Evolutionary conservation across 2,329 filamentous ascomycete genomes (phyloP).

Genomic region (Pseudovirgaria hyperparasitica): DNA sequence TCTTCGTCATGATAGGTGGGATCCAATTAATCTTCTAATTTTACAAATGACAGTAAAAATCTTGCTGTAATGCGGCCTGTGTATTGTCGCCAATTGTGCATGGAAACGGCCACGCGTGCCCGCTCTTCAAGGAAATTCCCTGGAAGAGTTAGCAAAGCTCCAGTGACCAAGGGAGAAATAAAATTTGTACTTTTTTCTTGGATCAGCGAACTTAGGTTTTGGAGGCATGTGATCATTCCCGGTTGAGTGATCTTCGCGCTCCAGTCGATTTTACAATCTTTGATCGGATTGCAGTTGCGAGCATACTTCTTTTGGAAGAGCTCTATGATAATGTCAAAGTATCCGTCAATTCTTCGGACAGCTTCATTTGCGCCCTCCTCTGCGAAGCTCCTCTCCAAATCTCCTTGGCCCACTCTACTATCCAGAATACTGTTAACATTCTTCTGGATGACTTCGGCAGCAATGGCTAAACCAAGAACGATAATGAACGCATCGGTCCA

Average conservation of each 20-base stretch:
- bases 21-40: too few relatives aligned
- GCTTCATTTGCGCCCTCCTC: slow-evolving; percentile 24
- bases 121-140: too few relatives aligned
- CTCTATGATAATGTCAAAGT: slow-evolving; percentile 30
- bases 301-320: slow-evolving; percentile 37
- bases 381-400: slow-evolving; percentile 13
- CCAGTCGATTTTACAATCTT: slow-evolving; percentile 23
- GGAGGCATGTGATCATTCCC: slow-evolving; percentile 22
- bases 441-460: slow-evolving; percentile 34
- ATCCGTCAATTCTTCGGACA: slow-evolving; percentile 31
- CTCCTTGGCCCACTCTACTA: slow-evolving; percentile 21
- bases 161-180: not conserved
- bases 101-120: too few relatives aligned
- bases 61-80: too few relatives aligned
- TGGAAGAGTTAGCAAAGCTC: too few relatives aligned
- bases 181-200: slow-evolving; percentile 27
- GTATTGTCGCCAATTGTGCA: too few relatives aligned
- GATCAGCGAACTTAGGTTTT: slow-evolving; percentile 23
- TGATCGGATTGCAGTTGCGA: slow-evolving; percentile 27
- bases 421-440: slow-evolving; percentile 32
- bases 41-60: too few relatives aligned
- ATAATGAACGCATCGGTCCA: slow-evolving; percentile 35
- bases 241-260: slow-evolving; percentile 25
- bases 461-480: slow-evolving; percentile 35
- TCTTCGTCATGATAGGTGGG: too few relatives aligned